A percentile compares a stretch with the other conserved stretches of the same genome.
These are phyloP conservation scores for Tagetes erecta DNA, from an alignment of 129 eudicot species.

Conservation along the genomic window DNA sequence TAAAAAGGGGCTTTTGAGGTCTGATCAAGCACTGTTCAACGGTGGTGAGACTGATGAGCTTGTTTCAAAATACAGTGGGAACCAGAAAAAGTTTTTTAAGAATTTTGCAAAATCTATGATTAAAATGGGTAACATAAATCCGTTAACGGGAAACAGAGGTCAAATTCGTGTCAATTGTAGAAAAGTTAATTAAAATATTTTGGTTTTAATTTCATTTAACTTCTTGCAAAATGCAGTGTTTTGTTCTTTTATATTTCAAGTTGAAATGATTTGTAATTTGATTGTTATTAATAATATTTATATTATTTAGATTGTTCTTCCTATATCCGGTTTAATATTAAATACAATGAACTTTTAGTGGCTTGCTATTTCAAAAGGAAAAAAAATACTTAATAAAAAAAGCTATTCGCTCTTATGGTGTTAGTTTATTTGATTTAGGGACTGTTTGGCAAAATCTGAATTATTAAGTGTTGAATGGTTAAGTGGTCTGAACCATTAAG, in stretches of 20 bases:
- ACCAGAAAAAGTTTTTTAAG: neutral
- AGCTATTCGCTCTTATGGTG: too few species aligned
- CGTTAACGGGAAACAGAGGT: conserved; percentile 34
- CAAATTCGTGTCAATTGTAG: conserved; percentile 17
- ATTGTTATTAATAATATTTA: neutral
- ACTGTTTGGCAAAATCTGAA: too few species aligned
- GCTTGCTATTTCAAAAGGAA: too few species aligned
- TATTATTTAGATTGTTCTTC: neutral
- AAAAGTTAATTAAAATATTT: neutral
- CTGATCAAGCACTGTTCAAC: conserved; percentile 38
- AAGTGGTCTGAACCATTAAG: too few species aligned
- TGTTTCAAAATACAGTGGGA: conserved; percentile 27
- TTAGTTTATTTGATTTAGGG: too few species aligned
- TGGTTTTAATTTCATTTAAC: neutral
- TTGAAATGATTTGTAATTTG: neutral
- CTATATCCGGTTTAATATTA: neutral
- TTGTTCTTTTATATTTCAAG: neutral
- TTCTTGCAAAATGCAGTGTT: neutral
- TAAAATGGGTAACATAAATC: conserved; percentile 38
- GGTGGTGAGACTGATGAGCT: conserved; percentile 31
- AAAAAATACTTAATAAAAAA: too few species aligned
- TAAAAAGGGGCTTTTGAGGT: conserved; percentile 32
- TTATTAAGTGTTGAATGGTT: too few species aligned
- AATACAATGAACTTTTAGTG: too few species aligned
- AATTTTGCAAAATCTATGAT: conserved; percentile 44